Evolutionary conservation across 768 basidiomycete species (phyloP).

Genomic region (Cyclocybe cylindracea): DNA sequence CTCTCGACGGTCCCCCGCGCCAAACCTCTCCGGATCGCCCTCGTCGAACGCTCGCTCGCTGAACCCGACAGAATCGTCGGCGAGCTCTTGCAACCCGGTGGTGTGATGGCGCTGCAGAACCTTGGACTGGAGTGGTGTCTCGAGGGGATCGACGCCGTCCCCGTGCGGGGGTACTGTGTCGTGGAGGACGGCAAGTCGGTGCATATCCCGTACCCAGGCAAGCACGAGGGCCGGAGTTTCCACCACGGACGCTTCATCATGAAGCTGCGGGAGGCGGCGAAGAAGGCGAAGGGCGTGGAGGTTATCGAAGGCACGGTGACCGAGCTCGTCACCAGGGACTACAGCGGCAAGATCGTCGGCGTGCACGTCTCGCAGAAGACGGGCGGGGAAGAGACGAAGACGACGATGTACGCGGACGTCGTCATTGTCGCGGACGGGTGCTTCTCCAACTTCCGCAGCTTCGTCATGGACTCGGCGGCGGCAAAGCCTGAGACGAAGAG

Average conservation of each 20-base stretch:
- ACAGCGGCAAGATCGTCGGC: constrained; percentile 57
- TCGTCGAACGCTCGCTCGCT: constrained; percentile 88
- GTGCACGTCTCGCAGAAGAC: constrained; percentile 58
- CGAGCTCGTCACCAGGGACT: constrained; percentile 64
- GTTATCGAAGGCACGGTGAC: constrained; percentile 85
- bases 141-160: constrained; percentile 87
- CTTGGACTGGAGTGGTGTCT: constrained; percentile 79
- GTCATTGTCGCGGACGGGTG: constrained; percentile 94
- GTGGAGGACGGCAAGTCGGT: constrained; percentile 66
- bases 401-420: constrained; percentile 68
- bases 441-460: constrained; percentile 85
- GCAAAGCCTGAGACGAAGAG: constrained; percentile 60
- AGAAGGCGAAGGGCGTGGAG: constrained; percentile 62
- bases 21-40: constrained; percentile 70
- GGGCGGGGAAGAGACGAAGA: constrained; percentile 29
- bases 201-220: constrained; percentile 85
- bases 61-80: constrained; percentile 98
- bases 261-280: constrained; percentile 69
- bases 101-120: constrained; percentile 69
- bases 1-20: constrained; percentile 61
- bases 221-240: constrained; percentile 78
- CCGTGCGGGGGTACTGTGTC: constrained; percentile 85
- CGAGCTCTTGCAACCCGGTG: constrained; percentile 94
- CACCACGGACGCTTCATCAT: constrained; percentile 94
- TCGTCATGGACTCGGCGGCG: constrained; percentile 56